Evolutionary conservation across 116 monocot genomes (phyloP).

Genomic region (Iris pallida): DNA sequence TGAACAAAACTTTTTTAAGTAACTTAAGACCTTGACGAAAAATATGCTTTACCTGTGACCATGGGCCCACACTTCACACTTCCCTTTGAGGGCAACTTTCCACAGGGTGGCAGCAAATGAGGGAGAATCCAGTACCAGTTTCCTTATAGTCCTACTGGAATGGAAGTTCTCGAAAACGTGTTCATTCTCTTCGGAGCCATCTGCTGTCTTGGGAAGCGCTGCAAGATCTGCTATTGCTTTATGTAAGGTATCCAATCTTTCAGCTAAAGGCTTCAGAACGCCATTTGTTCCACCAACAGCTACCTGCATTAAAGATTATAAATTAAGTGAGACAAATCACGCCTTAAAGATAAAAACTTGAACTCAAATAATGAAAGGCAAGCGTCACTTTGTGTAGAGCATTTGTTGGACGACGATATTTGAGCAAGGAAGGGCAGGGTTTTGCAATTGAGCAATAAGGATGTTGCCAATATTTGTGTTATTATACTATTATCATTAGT

Average conservation of each 20-base stretch:
- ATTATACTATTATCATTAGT: no score
- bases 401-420: no score
- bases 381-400: no score
- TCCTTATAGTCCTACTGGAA: slow-evolving; percentile 77
- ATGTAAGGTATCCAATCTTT: slow-evolving; percentile 48
- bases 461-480: no score
- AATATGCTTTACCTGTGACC: slow-evolving; percentile 66
- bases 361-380: not conserved
- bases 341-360: not conserved
- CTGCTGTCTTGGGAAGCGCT: slow-evolving; percentile 34
- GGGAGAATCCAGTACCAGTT: slow-evolving; percentile 62
- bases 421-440: no score
- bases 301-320: slow-evolving; percentile 36
- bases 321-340: not conserved
- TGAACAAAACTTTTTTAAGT: not conserved
- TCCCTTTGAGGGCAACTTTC: slow-evolving; percentile 67
- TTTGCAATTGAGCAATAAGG: no score
- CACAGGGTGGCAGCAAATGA: slow-evolving; percentile 66
- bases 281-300: slow-evolving; percentile 58
- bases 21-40: not conserved
- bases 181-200: slow-evolving; percentile 38
- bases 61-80: slow-evolving; percentile 66
- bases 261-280: slow-evolving; percentile 41
- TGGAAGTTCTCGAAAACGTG: slow-evolving; percentile 83
- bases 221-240: slow-evolving; percentile 68